Evolutionary conservation across 1,139 yeast species (phyloP).

Genomic region (Suzukiozyma palmioleophila): DNA sequence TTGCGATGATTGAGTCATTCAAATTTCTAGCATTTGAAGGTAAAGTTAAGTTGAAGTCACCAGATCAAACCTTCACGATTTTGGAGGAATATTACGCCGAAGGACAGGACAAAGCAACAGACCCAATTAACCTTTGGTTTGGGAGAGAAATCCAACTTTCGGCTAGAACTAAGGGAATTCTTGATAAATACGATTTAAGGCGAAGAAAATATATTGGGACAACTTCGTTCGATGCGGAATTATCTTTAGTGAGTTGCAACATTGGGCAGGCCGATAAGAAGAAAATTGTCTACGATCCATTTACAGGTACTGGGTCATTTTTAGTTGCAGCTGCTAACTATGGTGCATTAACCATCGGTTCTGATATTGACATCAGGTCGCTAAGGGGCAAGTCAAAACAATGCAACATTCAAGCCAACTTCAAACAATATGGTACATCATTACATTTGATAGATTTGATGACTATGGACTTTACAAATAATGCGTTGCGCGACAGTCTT

Average conservation of each 20-base stretch:
- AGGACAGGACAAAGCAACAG: conserved; percentile 48
- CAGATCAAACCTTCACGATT: conserved; percentile 68
- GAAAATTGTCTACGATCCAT: conserved; percentile 83
- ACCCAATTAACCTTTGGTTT: conserved; percentile 62
- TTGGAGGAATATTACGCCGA: conserved; percentile 63
- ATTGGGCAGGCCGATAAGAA: conserved; percentile 70
- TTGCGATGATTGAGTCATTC: conserved; percentile 68
- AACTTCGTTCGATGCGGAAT: conserved; percentile 90
- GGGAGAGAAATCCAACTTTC: conserved; percentile 69
- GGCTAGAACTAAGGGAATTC: conserved; percentile 54
- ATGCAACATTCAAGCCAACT: conserved; percentile 57
- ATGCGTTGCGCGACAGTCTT: conserved; percentile 64
- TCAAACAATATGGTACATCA: conserved; percentile 65
- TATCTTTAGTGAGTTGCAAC: conserved; percentile 80
- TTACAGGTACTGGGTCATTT: conserved; percentile 95
- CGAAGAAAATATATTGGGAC: conserved; percentile 90
- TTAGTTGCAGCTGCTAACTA: conserved; percentile 82
- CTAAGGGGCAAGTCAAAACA: conserved; percentile 64
- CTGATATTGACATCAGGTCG: conserved; percentile 88
- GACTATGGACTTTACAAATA: conserved; percentile 94
- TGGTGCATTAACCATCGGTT: conserved; percentile 79
- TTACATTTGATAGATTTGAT: conserved; percentile 65
- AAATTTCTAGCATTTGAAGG: conserved; percentile 71
- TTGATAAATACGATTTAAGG: conserved; percentile 78
- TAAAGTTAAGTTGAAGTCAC: conserved; percentile 69